These are phyloP conservation scores for Hyaloperonospora arabidopsidis DNA, from an alignment of 352 stramenopile species.

Conservation along the genomic window DNA sequence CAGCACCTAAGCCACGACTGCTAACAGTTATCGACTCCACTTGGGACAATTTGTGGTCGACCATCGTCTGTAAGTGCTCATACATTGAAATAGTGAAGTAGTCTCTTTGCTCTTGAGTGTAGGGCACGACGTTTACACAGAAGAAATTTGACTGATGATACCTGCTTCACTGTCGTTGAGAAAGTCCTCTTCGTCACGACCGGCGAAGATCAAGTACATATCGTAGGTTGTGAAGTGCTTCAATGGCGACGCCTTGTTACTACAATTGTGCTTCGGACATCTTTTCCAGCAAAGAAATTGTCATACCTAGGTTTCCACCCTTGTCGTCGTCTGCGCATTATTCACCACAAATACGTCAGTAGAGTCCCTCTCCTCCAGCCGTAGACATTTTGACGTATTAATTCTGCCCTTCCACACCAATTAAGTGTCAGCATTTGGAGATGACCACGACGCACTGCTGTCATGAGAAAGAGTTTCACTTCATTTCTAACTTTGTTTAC, in stretches of 20 bases:
- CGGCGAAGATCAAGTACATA: constrained; percentile 64
- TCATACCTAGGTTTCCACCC: constrained; percentile 16
- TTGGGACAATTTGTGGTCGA: constrained; percentile 50
- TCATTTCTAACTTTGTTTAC: constrained; percentile 50
- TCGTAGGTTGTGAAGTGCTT: constrained; percentile 79
- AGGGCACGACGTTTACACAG: constrained; percentile 42
- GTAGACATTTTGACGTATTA: constrained; percentile 40
- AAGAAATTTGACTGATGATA: neutral
- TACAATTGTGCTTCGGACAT: constrained; percentile 22
- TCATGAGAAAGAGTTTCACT: constrained; percentile 50
- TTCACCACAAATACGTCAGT: constrained; percentile 69
- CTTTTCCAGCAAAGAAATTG: constrained; percentile 26
- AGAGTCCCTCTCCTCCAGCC: constrained; percentile 52
- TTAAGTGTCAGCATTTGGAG: constrained; percentile 44
- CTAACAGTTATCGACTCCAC: constrained; percentile 75
- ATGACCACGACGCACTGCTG: constrained; percentile 27
- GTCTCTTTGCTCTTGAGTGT: constrained; percentile 61
- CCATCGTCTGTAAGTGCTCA: constrained; percentile 62
- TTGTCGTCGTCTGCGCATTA: constrained; percentile 28
- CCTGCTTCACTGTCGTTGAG: constrained; percentile 22
- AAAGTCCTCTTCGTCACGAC: constrained; percentile 44
- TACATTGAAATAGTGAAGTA: constrained; percentile 77
- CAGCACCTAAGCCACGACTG: constrained; percentile 66
- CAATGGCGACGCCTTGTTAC: constrained; percentile 19
- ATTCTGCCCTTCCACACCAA: constrained; percentile 57